Conservation (phyloP, 306 rosid species). For the Casuarina cunninghamiana region DNA sequence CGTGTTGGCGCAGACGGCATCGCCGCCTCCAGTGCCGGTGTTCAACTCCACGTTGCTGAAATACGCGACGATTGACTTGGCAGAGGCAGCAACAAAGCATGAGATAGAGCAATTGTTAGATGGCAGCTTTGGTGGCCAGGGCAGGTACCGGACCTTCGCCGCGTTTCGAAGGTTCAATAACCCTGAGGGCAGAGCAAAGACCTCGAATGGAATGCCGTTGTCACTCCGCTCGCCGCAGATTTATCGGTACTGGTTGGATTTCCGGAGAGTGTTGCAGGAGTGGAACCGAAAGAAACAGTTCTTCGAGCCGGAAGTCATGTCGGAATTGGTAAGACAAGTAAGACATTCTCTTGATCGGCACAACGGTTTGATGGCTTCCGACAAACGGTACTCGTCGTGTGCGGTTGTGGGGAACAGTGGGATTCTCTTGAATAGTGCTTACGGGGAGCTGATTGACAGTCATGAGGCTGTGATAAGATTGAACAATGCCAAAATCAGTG, state of each 20-base stretch:
- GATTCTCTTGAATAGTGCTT: conserved; percentile 61
- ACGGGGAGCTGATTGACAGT: conserved; percentile 68
- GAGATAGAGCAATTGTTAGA: conserved; percentile 77
- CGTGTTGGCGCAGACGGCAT: neutral
- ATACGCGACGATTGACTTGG: conserved; percentile 57
- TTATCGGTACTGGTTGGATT: conserved; percentile 79
- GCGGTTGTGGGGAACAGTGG: conserved; percentile 98
- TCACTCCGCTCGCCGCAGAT: conserved; percentile 67
- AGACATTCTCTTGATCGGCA: conserved; percentile 52
- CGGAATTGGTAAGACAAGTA: conserved; percentile 52
- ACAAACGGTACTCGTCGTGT: conserved; percentile 56
- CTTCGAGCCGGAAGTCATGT: conserved; percentile 56
- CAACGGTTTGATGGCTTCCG: conserved; percentile 29
- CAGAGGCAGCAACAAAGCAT: conserved; percentile 52
- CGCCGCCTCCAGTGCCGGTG: conserved; percentile 25
- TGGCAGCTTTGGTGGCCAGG: conserved; percentile 68
- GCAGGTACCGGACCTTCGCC: conserved; percentile 62
- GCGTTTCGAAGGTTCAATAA: conserved; percentile 72
- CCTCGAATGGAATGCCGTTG: conserved; percentile 44
- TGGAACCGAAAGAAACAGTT: conserved; percentile 72
- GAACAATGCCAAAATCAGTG: conserved; percentile 73
- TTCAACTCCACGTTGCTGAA: conserved; percentile 71
- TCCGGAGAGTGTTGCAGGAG: conserved; percentile 56
- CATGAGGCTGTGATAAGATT: conserved; percentile 76
- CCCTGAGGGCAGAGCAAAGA: conserved; percentile 38